Percentiles rank a stretch among this genome's conserved stretches.
Evolutionary conservation across 1,139 yeast genomes (phyloP).

Genomic region (Candida sojae): DNA sequence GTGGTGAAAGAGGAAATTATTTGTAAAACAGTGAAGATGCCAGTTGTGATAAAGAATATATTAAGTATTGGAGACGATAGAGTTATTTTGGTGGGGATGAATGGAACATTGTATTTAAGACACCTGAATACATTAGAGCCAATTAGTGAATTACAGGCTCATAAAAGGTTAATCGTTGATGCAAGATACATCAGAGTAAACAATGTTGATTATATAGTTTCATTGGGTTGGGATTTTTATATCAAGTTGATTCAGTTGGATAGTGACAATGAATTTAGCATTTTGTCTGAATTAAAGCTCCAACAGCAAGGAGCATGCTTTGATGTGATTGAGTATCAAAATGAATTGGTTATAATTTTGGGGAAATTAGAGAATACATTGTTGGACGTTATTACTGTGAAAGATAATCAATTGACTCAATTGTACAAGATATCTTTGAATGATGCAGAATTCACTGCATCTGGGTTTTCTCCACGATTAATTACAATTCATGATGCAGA

Average conservation of each 20-base stretch:
- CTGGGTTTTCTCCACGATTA: slow-evolving; percentile 62
- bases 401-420: slow-evolving; percentile 19
- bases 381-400: slow-evolving; percentile 43
- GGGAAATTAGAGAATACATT: slow-evolving; percentile 66
- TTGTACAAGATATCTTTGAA: slow-evolving; percentile 60
- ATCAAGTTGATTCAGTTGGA: slow-evolving; percentile 41
- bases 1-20: slow-evolving; percentile 17
- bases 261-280: slow-evolving; percentile 17
- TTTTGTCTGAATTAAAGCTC: slow-evolving; percentile 36
- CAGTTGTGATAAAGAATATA: slow-evolving; percentile 35
- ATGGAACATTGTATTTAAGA: slow-evolving; percentile 25
- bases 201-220: slow-evolving; percentile 40
- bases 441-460: slow-evolving; percentile 73
- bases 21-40: slow-evolving; percentile 1
- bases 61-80: slow-evolving; percentile 17
- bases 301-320: slow-evolving; percentile 53
- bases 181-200: slow-evolving; percentile 21
- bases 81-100: slow-evolving; percentile 40
- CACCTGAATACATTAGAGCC: slow-evolving; percentile 10
- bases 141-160: slow-evolving; percentile 23
- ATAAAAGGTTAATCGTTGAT: slow-evolving; percentile 35
- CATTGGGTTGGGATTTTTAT: slow-evolving; percentile 64
- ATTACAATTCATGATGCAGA: slow-evolving; percentile 30
- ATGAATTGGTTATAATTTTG: slow-evolving; percentile 43
- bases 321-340: slow-evolving; percentile 28